Conservation (phyloP, 2,329 filamentous ascomycete genomes). For the Microcyclospora tardicrescens region DNA sequence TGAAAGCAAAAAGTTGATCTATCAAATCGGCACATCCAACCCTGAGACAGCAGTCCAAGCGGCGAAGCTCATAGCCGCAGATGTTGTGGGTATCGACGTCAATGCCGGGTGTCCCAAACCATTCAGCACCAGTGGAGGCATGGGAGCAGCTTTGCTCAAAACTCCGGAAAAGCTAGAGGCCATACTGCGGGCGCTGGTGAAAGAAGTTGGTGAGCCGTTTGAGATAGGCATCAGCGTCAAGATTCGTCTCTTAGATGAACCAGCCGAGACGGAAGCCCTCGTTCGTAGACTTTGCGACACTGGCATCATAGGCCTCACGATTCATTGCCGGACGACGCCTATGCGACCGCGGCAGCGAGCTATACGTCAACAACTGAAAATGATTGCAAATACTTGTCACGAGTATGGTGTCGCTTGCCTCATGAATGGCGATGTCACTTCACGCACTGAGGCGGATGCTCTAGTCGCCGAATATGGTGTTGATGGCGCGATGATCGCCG, state of each 20-base stretch:
- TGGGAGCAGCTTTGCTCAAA: slow-evolving; percentile 82
- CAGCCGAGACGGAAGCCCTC: slow-evolving; percentile 61
- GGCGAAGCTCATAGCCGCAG: slow-evolving; percentile 67
- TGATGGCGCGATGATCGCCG: slow-evolving; percentile 95
- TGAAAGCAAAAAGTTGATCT: slow-evolving; percentile 67
- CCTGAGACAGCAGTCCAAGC: slow-evolving; percentile 74
- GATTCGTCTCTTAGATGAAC: slow-evolving; percentile 72
- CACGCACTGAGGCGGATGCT: slow-evolving; percentile 55
- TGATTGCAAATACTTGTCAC: slow-evolving; percentile 69
- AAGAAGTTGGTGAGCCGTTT: slow-evolving; percentile 60
- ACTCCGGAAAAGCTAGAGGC: slow-evolving; percentile 72
- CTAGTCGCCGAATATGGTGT: slow-evolving; percentile 70
- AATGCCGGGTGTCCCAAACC: slow-evolving; percentile 98
- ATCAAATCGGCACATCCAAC: slow-evolving; percentile 81
- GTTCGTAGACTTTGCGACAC: slow-evolving; percentile 70
- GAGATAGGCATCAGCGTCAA: slow-evolving; percentile 95
- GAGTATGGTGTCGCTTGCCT: slow-evolving; percentile 81
- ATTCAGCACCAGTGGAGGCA: slow-evolving; percentile 84
- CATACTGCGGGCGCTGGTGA: slow-evolving; percentile 73
- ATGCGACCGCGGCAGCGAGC: slow-evolving; percentile 87
- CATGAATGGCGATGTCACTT: slow-evolving; percentile 87
- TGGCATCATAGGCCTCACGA: slow-evolving; percentile 80
- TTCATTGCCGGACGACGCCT: slow-evolving; percentile 90
- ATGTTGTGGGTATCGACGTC: slow-evolving; percentile 90
- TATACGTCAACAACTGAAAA: slow-evolving; percentile 67